Conservation (phyloP, 306 rosid species). For the Pterocarpus santalinus region DNA sequence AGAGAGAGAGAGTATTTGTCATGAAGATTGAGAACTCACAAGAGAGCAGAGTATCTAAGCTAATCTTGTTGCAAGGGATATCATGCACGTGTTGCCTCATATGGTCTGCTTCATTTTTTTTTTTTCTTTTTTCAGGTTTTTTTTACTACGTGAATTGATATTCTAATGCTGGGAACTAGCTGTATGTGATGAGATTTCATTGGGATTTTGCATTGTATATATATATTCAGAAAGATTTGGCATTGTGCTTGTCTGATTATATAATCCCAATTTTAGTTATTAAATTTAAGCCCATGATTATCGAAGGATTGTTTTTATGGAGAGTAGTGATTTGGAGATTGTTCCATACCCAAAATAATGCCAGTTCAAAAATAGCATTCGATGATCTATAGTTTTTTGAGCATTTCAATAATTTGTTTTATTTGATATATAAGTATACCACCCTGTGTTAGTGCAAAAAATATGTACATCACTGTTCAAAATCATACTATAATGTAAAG, state of each 20-base stretch:
- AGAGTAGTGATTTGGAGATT: background rate
- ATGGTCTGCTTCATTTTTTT: background rate
- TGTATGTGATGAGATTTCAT: conserved; percentile 23
- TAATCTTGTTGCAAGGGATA: conserved; percentile 41
- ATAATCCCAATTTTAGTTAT: background rate
- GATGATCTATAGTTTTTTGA: background rate
- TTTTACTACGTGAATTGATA: background rate
- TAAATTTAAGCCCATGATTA: background rate
- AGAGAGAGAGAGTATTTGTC: too few species aligned
- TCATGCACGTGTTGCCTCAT: conserved; percentile 53
- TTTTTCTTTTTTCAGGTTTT: background rate
- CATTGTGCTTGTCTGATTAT: background rate
- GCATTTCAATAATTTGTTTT: background rate
- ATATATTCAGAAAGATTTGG: background rate
- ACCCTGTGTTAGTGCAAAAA: background rate
- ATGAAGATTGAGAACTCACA: background rate
- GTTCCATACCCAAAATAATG: background rate
- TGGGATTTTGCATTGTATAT: conserved; percentile 26
- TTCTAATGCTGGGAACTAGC: conserved; percentile 7
- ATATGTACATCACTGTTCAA: background rate
- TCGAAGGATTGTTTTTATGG: background rate
- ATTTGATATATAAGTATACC: background rate
- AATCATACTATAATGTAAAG: background rate
- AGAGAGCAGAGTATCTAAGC: conserved; percentile 35
- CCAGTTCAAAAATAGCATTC: conserved; percentile 21